Base-by-base conservation (phyloP, 441 rosid species). In the Mallotus japonicus region DNA sequence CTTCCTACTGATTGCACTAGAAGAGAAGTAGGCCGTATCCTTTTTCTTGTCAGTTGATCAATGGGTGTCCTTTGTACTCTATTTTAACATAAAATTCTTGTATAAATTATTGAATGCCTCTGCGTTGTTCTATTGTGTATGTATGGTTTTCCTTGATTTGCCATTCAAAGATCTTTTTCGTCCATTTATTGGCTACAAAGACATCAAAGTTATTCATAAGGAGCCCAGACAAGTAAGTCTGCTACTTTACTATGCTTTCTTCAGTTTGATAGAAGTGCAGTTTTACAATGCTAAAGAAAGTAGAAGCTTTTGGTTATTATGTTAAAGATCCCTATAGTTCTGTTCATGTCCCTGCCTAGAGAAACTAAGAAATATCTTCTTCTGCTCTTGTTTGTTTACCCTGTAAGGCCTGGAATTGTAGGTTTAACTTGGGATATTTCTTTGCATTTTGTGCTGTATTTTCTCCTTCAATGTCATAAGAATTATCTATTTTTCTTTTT, bases 11-110 rank as follows among this genome's bases (percentile, higher is more conserved):
- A 86, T 74, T 85, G 89, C 80, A 83, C 87, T 49, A 84, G 90
- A 78, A 83, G 92, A 77, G 92, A 88, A 83, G 92, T 85, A 9
- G 85, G 89, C 3, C 87, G 87, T 88, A 84, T 88, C 92, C 89
- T 88, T 76, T 63, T 70, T 47, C 3, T 20, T 1, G 56, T 60
- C 14, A 19, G 28, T 44, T 44, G 40, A 37, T 37, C 40, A 37
- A 37, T 37, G 40, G 40, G 40, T 22, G 60, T 17, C 19, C 10
- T 61, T 10, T 17, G 14, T 53, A 37, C 50, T 58, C 53, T 57
- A 22, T 19, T 12, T 17, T 8, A 69, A 19, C 3, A 59, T 44
- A 3, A 14, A 17, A 61, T 24, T 62, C 5, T 58, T 47, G 60
- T 68, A 66, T 66, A 54, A 57, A 66, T 5, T 6, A 34, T 63